Conservation (phyloP, 1,139 yeast genomes). For the Saccharomyces hybrid region DNA sequence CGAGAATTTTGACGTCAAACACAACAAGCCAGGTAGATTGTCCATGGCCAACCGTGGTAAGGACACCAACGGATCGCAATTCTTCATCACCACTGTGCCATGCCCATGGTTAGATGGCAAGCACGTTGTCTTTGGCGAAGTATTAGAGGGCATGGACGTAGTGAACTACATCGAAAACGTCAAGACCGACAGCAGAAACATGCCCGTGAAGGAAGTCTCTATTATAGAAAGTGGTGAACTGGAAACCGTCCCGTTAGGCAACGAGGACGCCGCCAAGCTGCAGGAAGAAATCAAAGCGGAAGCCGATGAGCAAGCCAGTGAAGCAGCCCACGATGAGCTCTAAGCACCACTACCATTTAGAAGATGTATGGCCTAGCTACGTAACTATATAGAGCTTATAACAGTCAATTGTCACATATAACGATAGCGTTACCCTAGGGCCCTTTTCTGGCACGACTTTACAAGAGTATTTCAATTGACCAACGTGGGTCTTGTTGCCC, state of each 20-base stretch:
- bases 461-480: background rate
- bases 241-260: slow-evolving; percentile 16
- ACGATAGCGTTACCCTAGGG: background rate
- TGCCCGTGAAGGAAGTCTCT: slow-evolving; percentile 46
- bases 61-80: slow-evolving; percentile 75
- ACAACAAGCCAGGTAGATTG: slow-evolving; percentile 60
- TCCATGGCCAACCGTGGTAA: slow-evolving; percentile 81
- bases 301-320: background rate
- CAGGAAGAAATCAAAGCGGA: background rate
- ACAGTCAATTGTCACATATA: background rate
- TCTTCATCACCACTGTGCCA: slow-evolving; percentile 59
- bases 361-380: background rate
- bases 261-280: background rate
- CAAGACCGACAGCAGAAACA: slow-evolving; percentile 36
- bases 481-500: background rate
- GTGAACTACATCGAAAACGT: slow-evolving; percentile 48
- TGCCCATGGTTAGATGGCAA: slow-evolving; percentile 59
- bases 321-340: background rate
- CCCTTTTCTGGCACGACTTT: background rate
- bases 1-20: slow-evolving; percentile 59
- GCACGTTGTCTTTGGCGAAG: slow-evolving; percentile 81
- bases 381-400: background rate
- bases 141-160: slow-evolving; percentile 59
- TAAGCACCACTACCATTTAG: background rate
- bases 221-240: slow-evolving; percentile 36